Percentiles rank a stretch among this genome's conserved stretches.
Evolutionary conservation across 257 asterid species (phyloP).

Genomic region (Solanum bukasovii): DNA sequence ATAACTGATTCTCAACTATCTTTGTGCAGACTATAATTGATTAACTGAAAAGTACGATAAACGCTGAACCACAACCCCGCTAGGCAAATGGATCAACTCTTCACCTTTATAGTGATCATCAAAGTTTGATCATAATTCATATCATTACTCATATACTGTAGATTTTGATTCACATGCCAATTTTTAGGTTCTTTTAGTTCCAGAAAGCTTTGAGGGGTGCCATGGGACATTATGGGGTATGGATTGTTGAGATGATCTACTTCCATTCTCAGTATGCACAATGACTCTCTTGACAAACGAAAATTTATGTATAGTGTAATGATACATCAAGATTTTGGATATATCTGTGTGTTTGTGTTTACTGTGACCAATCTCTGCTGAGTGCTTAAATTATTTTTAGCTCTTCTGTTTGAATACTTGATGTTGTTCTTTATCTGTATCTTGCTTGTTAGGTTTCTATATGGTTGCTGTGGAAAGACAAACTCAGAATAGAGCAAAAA

Average conservation of each 20-base stretch:
- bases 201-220: background rate
- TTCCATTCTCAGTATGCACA: background rate
- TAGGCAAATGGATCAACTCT: too few species aligned
- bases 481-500: conserved; percentile 57
- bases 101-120: too few species aligned
- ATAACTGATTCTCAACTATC: too few species aligned
- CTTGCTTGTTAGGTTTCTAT: conserved; percentile 47
- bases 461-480: conserved; percentile 91
- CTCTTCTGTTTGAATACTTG: background rate
- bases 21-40: too few species aligned
- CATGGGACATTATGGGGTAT: background rate
- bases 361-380: background rate
- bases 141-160: background rate
- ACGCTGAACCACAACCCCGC: too few species aligned
- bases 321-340: background rate
- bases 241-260: background rate
- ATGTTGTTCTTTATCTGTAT: background rate
- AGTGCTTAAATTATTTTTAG: background rate
- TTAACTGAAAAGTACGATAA: too few species aligned
- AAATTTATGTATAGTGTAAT: background rate
- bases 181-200: background rate
- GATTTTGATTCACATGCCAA: background rate
- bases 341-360: background rate
- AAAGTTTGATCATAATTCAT: too few species aligned
- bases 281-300: background rate